A percentile compares a stretch with the other conserved stretches of the same genome.
Evolutionary conservation across 176 grass and related monocot genomes (phyloP).

Genomic region (Tillandsia fasciculata): DNA sequence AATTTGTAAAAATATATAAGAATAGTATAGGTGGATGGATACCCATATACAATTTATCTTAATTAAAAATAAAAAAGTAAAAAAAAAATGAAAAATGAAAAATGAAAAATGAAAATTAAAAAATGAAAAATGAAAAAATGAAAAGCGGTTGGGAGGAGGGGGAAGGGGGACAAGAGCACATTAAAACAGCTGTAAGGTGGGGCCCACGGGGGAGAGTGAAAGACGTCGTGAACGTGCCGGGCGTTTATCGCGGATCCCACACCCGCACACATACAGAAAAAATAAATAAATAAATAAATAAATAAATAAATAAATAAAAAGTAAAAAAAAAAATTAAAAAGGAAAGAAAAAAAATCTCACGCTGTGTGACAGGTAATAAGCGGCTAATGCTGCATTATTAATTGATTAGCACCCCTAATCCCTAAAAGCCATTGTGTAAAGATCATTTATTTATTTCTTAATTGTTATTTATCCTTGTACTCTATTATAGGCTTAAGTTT

Average conservation of each 20-base stretch:
- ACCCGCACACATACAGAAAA: too few relatives aligned
- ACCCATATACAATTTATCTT: too few relatives aligned
- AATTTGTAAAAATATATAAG: too few relatives aligned
- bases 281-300: too few relatives aligned
- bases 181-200: constrained; percentile 86
- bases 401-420: neutral
- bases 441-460: too few relatives aligned
- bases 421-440: too few relatives aligned
- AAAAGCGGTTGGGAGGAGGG: constrained; percentile 24
- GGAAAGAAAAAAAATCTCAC: neutral
- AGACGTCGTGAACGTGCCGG: constrained; percentile 78
- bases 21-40: neutral
- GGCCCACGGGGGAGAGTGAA: constrained; percentile 36
- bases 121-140: constrained; percentile 4
- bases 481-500: neutral
- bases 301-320: too few relatives aligned
- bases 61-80: neutral
- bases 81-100: neutral
- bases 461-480: too few relatives aligned
- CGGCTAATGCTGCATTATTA: neutral
- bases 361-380: neutral
- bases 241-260: constrained; percentile 77
- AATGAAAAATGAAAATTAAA: constrained; percentile 4
- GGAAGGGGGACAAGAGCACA: constrained; percentile 75
- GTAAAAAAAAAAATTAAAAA: too few relatives aligned